Conservation (phyloP, 2,329 filamentous ascomycete species). For the Botryosphaeria dothidea region DNA sequence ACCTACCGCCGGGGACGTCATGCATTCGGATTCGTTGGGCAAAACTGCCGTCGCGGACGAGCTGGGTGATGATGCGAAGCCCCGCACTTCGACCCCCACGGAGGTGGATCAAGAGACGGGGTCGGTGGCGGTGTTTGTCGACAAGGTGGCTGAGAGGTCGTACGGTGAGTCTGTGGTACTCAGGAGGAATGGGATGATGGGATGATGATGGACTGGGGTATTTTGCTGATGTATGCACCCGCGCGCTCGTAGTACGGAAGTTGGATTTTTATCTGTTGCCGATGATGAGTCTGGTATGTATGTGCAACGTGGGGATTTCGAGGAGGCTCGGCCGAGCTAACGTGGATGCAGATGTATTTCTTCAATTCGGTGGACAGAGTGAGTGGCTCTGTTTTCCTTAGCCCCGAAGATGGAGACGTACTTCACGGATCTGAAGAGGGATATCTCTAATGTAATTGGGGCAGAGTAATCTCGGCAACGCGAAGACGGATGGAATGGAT, state of each 20-base stretch:
- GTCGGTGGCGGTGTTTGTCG: conserved; percentile 25
- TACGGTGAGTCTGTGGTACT: conserved; percentile 30
- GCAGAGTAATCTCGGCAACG: conserved; percentile 43
- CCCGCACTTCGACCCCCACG: too few species aligned
- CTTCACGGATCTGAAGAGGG: neutral
- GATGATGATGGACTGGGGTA: neutral
- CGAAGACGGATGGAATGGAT: conserved; percentile 33
- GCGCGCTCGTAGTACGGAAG: conserved; percentile 32
- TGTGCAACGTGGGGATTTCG: neutral
- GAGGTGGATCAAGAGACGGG: conserved; percentile 20
- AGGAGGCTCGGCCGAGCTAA: neutral
- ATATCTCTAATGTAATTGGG: neutral
- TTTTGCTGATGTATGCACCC: neutral
- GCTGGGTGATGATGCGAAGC: too few species aligned
- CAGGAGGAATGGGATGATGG: too few species aligned
- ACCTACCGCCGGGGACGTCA: neutral
- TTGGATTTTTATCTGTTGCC: conserved; percentile 47
- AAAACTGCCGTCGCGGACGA: too few species aligned
- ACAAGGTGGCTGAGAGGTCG: conserved; percentile 34
- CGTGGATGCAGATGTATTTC: conserved; percentile 36
- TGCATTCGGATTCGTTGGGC: neutral
- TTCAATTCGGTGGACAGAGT: conserved; percentile 37
- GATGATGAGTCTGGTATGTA: conserved; percentile 37
- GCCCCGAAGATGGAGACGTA: conserved; percentile 18
- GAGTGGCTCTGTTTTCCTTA: neutral